phyloP scores from a whole-genome alignment of 2,329 filamentous ascomycete genomes.

The Aspergillus quadricinctus region DNA sequence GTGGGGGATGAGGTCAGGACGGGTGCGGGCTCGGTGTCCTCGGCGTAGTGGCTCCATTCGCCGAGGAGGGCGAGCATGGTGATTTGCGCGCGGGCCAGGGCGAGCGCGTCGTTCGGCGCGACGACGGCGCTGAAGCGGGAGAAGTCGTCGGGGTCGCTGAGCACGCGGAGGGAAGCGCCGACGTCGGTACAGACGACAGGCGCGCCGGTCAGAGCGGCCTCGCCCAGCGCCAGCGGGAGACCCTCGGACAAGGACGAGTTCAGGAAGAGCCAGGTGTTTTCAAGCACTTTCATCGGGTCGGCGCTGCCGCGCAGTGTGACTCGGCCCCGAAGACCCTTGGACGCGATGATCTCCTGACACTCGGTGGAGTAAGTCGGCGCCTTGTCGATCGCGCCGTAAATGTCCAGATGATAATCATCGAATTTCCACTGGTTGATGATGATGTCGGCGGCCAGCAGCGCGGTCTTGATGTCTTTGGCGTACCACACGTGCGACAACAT shows the following conservation, averaged over 20 bases:
- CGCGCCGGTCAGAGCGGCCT: conserved; percentile 44
- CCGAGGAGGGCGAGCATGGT: conserved; percentile 59
- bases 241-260: conserved; percentile 46
- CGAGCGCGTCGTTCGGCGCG: conserved; percentile 59
- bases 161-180: conserved; percentile 38
- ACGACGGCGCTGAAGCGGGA: conserved; percentile 59
- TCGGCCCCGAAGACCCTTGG: conserved; percentile 48
- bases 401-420: conserved; percentile 57
- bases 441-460: conserved; percentile 59
- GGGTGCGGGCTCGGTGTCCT: conserved; percentile 44
- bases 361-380: conserved; percentile 58
- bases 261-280: conserved; percentile 55
- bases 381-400: conserved; percentile 62
- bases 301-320: conserved; percentile 54
- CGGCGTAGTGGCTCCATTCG: conserved; percentile 57
- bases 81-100: conserved; percentile 59
- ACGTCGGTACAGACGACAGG: conserved; percentile 43
- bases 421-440: conserved; percentile 65
- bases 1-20: conserved; percentile 48
- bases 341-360: conserved; percentile 55
- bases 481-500: conserved; percentile 58
- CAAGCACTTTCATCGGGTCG: conserved; percentile 52
- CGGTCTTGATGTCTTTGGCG: conserved; percentile 61
- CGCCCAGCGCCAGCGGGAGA: conserved; percentile 43
- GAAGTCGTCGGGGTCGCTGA: conserved; percentile 42